These are phyloP conservation scores for Striga asiatica DNA, from an alignment of 257 asterid species.

Conservation along the genomic window DNA sequence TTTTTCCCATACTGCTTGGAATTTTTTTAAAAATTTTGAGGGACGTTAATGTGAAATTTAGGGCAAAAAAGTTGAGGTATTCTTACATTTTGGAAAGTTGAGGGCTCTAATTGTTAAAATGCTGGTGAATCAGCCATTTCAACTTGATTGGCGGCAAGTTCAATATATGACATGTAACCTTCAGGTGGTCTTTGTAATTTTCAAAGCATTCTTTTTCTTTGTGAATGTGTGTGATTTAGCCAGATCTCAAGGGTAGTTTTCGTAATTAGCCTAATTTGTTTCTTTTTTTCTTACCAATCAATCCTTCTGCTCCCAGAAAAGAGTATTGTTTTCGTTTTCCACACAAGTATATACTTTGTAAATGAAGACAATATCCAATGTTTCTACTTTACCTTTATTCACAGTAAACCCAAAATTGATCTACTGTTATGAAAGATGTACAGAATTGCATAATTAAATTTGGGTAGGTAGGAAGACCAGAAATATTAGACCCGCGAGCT, in stretches of 20 bases:
- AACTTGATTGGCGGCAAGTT: neutral
- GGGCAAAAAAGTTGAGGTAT: neutral
- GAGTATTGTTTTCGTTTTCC: no score
- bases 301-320: no score
- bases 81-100: neutral
- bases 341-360: no score
- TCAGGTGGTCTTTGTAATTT: neutral
- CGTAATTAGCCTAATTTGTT: neutral
- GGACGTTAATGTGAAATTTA: neutral
- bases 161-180: neutral
- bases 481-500: no score
- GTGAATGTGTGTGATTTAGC: neutral
- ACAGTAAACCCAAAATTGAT: no score
- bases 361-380: no score
- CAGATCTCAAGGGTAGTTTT: neutral
- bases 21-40: neutral
- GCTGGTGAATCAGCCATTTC: neutral
- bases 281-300: neutral
- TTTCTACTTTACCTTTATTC: no score
- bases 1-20: neutral
- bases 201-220: neutral
- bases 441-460: no score
- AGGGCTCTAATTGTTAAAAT: neutral
- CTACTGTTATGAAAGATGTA: no score
- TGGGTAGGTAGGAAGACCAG: no score